Evolutionary conservation across 306 rosid species (phyloP).

Genomic region (Quillaja saponaria): DNA sequence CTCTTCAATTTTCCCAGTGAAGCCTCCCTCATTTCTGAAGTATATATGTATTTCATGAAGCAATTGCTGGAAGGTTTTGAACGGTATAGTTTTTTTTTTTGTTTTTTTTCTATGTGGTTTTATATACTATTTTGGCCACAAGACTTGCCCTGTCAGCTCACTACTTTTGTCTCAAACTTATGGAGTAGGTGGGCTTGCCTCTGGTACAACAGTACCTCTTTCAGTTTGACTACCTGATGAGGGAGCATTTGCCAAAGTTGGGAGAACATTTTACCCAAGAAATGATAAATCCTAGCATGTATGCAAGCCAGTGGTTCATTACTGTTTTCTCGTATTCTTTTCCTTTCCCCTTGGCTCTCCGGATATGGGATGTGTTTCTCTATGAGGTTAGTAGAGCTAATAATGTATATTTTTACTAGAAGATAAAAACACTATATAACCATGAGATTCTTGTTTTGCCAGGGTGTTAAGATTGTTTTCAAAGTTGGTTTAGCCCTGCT

Average conservation of each 20-base stretch:
- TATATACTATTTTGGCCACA: background rate
- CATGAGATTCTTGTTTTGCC: slow-evolving; percentile 31
- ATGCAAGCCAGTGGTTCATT: slow-evolving; percentile 99
- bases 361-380: slow-evolving; percentile 98
- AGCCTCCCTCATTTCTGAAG: background rate
- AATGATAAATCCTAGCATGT: slow-evolving; percentile 99
- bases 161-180: slow-evolving; percentile 23
- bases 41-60: background rate
- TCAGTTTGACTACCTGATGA: slow-evolving; percentile 76
- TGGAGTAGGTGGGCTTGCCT: slow-evolving; percentile 79
- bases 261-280: slow-evolving; percentile 87
- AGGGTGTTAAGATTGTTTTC: slow-evolving; percentile 94
- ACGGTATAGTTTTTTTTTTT: slow-evolving; percentile 21
- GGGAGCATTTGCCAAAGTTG: slow-evolving; percentile 77
- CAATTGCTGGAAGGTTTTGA: background rate
- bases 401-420: slow-evolving; percentile 3
- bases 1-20: too few relatives aligned
- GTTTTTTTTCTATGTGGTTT: background rate
- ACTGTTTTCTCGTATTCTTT: slow-evolving; percentile 96
- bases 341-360: slow-evolving; percentile 96
- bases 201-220: slow-evolving; percentile 90
- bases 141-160: slow-evolving; percentile 22
- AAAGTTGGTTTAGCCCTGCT: slow-evolving; percentile 94
- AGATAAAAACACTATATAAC: too few relatives aligned
- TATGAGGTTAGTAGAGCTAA: slow-evolving; percentile 64